Percentiles rank a stretch among this genome's conserved stretches.
Conservation (phyloP, 352 stramenopile species). For the Phytophthora melonis region DNA sequence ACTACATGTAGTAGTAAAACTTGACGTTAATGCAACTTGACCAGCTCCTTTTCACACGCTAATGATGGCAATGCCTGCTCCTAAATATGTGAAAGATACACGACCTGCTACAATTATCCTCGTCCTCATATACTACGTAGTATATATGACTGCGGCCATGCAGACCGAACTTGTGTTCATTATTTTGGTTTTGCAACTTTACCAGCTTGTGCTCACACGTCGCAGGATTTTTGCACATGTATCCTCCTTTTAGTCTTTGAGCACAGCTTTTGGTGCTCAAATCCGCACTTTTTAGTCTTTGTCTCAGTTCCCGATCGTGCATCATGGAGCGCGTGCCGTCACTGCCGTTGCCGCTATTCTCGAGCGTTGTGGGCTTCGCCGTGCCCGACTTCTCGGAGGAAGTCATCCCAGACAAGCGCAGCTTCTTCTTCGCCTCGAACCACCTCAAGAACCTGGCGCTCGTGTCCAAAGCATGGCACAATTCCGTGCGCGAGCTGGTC, state of each 20-base stretch:
- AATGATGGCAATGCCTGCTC: too few species aligned
- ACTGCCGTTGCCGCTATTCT: constrained; percentile 14
- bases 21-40: too few species aligned
- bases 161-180: too few species aligned
- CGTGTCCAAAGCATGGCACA: constrained; percentile 34
- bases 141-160: too few species aligned
- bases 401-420: constrained; percentile 6
- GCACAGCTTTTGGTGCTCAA: neutral
- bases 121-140: too few species aligned
- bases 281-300: neutral
- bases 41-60: too few species aligned
- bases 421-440: neutral
- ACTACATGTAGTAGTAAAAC: too few species aligned
- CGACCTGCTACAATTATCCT: too few species aligned
- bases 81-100: too few species aligned
- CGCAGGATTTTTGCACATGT: neutral
- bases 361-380: constrained; percentile 14
- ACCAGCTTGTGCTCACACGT: neutral
- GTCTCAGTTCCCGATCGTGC: neutral
- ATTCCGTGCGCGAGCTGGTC: constrained; percentile 30
- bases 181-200: too few species aligned
- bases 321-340: constrained; percentile 13
- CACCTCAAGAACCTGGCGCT: constrained; percentile 28
- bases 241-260: neutral
- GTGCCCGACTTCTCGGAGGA: constrained; percentile 15